These are phyloP conservation scores for Verticillium nonalfalfae DNA, from an alignment of 2,329 filamentous ascomycete species.

Conservation along the genomic window DNA sequence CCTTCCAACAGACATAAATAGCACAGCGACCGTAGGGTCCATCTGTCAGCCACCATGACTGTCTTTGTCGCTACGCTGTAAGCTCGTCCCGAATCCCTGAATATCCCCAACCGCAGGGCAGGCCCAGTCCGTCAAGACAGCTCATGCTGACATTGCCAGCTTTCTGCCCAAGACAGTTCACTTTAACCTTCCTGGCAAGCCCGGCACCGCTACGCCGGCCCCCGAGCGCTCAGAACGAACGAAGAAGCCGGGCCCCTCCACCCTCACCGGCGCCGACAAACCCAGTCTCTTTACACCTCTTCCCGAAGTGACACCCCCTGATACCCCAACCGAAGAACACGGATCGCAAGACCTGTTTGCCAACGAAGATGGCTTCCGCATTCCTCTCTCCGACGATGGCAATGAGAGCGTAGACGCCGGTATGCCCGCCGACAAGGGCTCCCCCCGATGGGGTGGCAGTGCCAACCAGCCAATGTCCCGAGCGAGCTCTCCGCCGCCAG, in stretches of 20 bases:
- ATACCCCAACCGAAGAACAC: constrained; percentile 45
- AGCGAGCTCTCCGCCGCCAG: constrained; percentile 67
- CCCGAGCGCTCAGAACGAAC: constrained; percentile 16
- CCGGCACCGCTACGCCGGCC: constrained; percentile 18
- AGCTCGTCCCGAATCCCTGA: constrained; percentile 15
- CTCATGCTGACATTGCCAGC: constrained; percentile 34
- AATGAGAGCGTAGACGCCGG: constrained; percentile 35
- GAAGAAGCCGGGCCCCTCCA: neutral
- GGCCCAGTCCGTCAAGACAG: neutral
- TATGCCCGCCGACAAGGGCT: constrained; percentile 67
- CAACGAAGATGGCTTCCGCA: constrained; percentile 51
- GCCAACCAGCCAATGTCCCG: constrained; percentile 74
- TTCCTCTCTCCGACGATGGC: constrained; percentile 42
- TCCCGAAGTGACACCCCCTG: constrained; percentile 45
- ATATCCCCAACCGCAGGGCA: neutral
- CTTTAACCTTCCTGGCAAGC: constrained; percentile 61
- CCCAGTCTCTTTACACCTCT: constrained; percentile 47
- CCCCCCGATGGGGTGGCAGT: constrained; percentile 64
- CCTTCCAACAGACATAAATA: neutral
- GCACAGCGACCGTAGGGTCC: neutral
- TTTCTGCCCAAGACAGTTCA: constrained; percentile 91
- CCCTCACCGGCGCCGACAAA: constrained; percentile 6
- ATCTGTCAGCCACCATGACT: constrained; percentile 28
- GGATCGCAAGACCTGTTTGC: constrained; percentile 41
- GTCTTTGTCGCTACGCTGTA: constrained; percentile 45